phyloP scores from a whole-genome alignment of 176 grass and related monocot genomes.

The sorghum (Sorghum bicolor) region Sorghum_bicolor_NCBIv3 NC_012871.2:68189501-68190000 shows the following conservation, averaged over 20 bases:
- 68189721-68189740: not conserved
- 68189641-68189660: not conserved
- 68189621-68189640: not conserved
- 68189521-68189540: not conserved
- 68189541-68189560: too few species aligned
- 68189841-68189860: not conserved
- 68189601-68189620: not conserved
- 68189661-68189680: not conserved
- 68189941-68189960: not conserved
- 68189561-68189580: not conserved
- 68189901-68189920: not conserved
- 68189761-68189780: not conserved
- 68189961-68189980: not conserved
- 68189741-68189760: not conserved
- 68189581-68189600: not conserved
- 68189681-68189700: not conserved
- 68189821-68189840: not conserved
- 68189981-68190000: not conserved
- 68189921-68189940: not conserved
- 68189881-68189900: not conserved
- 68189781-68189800: not conserved
- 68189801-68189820: conserved; percentile 6
- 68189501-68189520: not conserved
- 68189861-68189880: not conserved
- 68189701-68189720: not conserved